Conservation (phyloP, 2,329 filamentous ascomycete species). For the Phymatotrichopsis omnivora region DNA sequence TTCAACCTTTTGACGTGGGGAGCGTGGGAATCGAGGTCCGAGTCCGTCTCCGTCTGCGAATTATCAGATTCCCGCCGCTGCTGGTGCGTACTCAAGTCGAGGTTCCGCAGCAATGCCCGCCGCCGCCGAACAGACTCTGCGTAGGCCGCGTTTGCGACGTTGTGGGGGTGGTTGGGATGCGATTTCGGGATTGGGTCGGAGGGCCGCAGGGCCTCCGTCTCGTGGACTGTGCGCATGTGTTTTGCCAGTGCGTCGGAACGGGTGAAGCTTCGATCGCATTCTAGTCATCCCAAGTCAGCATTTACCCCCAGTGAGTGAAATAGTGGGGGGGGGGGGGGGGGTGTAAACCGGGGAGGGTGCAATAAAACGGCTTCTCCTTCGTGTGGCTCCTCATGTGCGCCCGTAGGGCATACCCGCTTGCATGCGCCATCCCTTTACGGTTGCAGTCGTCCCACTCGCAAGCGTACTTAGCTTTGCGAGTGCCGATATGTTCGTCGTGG, state of each 20-base stretch:
- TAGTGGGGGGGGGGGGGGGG: not conserved
- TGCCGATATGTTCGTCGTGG: slow-evolving; percentile 89
- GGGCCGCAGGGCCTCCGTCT: slow-evolving; percentile 84
- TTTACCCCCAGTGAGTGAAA: slow-evolving; percentile 3
- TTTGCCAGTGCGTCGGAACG: slow-evolving; percentile 92
- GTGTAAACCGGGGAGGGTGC: slow-evolving; percentile 70
- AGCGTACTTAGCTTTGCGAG: slow-evolving; percentile 90
- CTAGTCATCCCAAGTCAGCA: slow-evolving; percentile 40
- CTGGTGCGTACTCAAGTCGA: slow-evolving; percentile 18
- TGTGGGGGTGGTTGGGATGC: slow-evolving; percentile 40
- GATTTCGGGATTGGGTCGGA: slow-evolving; percentile 64
- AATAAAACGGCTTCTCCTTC: slow-evolving; percentile 96
- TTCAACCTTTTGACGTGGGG: slow-evolving; percentile 12
- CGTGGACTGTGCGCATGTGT: slow-evolving; percentile 97
- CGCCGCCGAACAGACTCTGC: slow-evolving; percentile 39
- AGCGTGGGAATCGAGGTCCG: slow-evolving; percentile 7
- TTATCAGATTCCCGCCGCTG: slow-evolving; percentile 26
- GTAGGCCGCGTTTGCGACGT: slow-evolving; percentile 30
- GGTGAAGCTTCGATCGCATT: slow-evolving; percentile 95
- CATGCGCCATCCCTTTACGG: slow-evolving; percentile 81
- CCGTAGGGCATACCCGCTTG: slow-evolving; percentile 88
- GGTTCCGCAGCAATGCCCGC: slow-evolving; percentile 30
- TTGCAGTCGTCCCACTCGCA: slow-evolving; percentile 92
- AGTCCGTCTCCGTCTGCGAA: slow-evolving; percentile 4
- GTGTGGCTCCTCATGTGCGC: slow-evolving; percentile 98